Evolutionary conservation across 1,139 yeast species (phyloP).

Genomic region (Geotrichum histeridarum): DNA sequence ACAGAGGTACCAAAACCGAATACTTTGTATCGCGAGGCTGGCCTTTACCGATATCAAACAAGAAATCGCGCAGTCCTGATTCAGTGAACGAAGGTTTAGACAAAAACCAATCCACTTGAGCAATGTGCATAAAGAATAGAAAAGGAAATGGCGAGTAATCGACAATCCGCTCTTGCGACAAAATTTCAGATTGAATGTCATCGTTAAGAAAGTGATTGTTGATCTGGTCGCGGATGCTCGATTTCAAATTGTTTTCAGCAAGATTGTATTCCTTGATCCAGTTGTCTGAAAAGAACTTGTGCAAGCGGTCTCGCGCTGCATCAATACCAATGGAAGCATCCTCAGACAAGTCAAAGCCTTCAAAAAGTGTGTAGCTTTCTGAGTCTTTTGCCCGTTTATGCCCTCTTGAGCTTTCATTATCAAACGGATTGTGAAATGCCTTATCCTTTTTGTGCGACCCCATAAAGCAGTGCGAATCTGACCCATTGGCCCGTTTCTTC

Average conservation of each 20-base stretch:
- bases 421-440: background rate
- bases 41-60: constrained; percentile 75
- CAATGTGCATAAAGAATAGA: constrained; percentile 53
- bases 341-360: constrained; percentile 25
- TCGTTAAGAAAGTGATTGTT: constrained; percentile 49
- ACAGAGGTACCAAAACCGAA: constrained; percentile 63
- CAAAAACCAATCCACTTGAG: constrained; percentile 52
- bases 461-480: background rate
- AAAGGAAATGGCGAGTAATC: constrained; percentile 61
- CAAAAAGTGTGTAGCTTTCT: constrained; percentile 23
- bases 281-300: constrained; percentile 53
- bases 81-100: constrained; percentile 53
- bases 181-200: constrained; percentile 43
- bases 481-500: background rate
- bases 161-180: constrained; percentile 49
- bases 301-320: constrained; percentile 35
- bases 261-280: constrained; percentile 53
- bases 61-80: constrained; percentile 52
- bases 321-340: constrained; percentile 31
- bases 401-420: constrained; percentile 5
- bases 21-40: constrained; percentile 66
- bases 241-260: constrained; percentile 29
- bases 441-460: background rate
- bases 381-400: background rate
- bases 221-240: constrained; percentile 51